Base-by-base conservation (phyloP, 2,329 filamentous ascomycete species). In the Plectosphaerella plurivora region DNA sequence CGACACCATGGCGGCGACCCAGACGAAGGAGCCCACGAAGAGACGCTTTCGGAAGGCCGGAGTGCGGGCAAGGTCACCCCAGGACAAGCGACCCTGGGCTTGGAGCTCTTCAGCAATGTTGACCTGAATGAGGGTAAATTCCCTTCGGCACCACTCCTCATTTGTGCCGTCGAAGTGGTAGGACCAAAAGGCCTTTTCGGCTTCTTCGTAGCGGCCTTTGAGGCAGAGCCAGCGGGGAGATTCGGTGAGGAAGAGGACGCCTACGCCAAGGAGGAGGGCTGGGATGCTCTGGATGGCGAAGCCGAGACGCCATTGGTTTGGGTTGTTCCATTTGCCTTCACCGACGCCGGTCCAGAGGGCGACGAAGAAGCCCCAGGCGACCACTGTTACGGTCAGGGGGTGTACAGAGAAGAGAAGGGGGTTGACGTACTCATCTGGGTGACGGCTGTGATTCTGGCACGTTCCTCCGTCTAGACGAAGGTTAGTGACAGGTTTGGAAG, bases 191-290 rank as follows among this genome's bases (percentile, higher is more conserved):
- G 68, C 64, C 8, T 60, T 58, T 52, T 77, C 73, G 10, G 78
- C 77, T 59, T 79, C 75, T 0, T 76, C 75, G 45, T 68, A 65
- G 9, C 70, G 70, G 14, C 78, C 78, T 18, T 65, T 62, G 47
- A 72, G 69, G 66, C 74, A 80, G 50, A 73, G 76, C 50, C 64
- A 82, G 53, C 80, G 74, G n/a, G 80, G 80, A 6, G 73, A 76
- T 63, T 83, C 80, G 36, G 80, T 79, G 22, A 83, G 71, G 55
- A 79, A 66, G 1, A 81, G 68, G 48, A 83, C 77, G 9, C 75
- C 72, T 39, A 62, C 61, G 16, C 75, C 75, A 18, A 83, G 74
- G 20, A 79, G 63, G 11, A 72, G 60, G 1, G 68, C 64, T 0
- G 69, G 69, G 4, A 72, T 59, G 1, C 62, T 63, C 46, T 67